phyloP scores from a whole-genome alignment of 768 basidiomycete species.

The Leccinum variicolor region DNA sequence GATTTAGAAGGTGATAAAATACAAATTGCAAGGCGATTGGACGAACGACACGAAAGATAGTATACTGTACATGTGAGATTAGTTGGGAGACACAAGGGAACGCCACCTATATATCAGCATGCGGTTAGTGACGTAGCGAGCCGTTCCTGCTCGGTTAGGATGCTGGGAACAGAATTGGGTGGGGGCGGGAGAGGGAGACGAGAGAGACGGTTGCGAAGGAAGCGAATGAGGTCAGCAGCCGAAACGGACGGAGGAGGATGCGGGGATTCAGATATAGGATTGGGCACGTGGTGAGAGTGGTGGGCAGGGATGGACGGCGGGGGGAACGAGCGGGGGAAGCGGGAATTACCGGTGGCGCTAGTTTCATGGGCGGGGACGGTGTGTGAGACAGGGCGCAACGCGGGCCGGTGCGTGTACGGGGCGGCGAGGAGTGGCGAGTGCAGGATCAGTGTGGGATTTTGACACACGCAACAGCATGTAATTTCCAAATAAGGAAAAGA shows the following conservation, averaged over 20 bases:
- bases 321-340: constrained; percentile 15
- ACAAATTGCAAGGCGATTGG: neutral
- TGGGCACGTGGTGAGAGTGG: constrained; percentile 6
- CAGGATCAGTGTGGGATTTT: constrained; percentile 23
- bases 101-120: neutral
- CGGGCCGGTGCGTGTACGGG: constrained; percentile 12
- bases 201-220: neutral
- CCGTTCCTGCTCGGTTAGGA: constrained; percentile 4
- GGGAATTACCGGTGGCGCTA: constrained; percentile 28
- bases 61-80: neutral
- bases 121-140: neutral
- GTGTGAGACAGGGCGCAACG: constrained; percentile 5
- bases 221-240: constrained; percentile 3
- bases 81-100: neutral
- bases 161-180: neutral
- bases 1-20: neutral
- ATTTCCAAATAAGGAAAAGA: constrained; percentile 10
- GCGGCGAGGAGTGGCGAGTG: constrained; percentile 22
- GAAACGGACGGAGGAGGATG: neutral
- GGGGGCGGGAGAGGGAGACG: neutral
- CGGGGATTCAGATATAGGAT: constrained; percentile 4
- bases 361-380: constrained; percentile 9
- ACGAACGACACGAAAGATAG: neutral
- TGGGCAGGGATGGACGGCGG: constrained; percentile 8
- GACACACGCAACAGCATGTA: constrained; percentile 25